phyloP scores from a whole-genome alignment of 2,329 filamentous ascomycete species.

The Fusarium longipes region DNA sequence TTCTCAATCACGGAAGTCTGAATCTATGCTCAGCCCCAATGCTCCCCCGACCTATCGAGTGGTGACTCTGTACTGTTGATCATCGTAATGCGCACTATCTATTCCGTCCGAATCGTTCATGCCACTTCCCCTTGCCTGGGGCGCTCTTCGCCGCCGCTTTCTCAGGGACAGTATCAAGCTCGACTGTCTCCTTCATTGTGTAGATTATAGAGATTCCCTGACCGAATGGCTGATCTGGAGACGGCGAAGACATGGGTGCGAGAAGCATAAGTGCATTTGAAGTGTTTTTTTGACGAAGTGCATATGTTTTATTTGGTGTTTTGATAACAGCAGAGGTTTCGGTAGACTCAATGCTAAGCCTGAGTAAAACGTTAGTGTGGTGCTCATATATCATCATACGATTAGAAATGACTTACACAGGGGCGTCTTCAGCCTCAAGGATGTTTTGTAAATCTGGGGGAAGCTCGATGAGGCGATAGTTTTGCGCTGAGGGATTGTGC shows the following conservation, averaged over 20 bases:
- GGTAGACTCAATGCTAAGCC: conserved; percentile 62
- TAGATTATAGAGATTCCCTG: conserved; percentile 61
- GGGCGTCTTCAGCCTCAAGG: conserved; percentile 65
- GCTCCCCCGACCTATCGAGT: neutral
- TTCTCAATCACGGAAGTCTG: neutral
- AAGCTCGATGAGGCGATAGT: conserved; percentile 72
- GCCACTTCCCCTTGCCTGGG: conserved; percentile 65
- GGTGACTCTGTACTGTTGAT: neutral
- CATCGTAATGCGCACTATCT: conserved; percentile 48
- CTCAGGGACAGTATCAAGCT: conserved; percentile 62
- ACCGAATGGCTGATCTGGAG: conserved; percentile 35
- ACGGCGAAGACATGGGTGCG: conserved; percentile 16
- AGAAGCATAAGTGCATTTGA: conserved; percentile 73
- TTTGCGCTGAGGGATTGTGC: conserved; percentile 60
- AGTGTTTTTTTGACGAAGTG: conserved; percentile 73
- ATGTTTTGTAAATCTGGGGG: conserved; percentile 67
- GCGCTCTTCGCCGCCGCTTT: conserved; percentile 46
- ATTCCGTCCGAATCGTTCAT: conserved; percentile 66
- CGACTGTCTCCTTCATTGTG: conserved; percentile 71
- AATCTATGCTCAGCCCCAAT: neutral
- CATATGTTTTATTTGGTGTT: conserved; percentile 64
- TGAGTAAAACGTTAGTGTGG: conserved; percentile 39
- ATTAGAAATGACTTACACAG: conserved; percentile 58
- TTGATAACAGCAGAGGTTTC: conserved; percentile 63
- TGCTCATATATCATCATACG: neutral